These are phyloP conservation scores for Pythium rhizo-oryzae DNA, from an alignment of 352 stramenopile genomes.

Conservation along the genomic window DNA sequence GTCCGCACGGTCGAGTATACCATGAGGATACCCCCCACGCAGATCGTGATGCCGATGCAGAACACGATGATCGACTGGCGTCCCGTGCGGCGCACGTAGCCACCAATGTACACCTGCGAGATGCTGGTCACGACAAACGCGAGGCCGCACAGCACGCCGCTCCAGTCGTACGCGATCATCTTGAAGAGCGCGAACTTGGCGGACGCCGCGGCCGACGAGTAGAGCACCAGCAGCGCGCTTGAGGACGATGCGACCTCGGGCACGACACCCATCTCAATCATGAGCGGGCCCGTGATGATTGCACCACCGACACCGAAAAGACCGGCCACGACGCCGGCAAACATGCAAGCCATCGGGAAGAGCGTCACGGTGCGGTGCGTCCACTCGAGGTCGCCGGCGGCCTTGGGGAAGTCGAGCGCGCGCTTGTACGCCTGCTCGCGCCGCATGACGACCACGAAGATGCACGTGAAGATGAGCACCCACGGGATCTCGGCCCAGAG, in stretches of 20 bases:
- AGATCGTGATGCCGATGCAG: conserved; percentile 49
- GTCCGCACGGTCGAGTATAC: conserved; percentile 51
- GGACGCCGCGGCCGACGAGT: conserved; percentile 45
- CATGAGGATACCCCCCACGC: conserved; percentile 50
- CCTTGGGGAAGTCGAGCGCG: conserved; percentile 42
- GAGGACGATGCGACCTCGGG: conserved; percentile 54
- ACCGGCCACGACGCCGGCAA: conserved; percentile 50
- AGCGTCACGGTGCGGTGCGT: conserved; percentile 36
- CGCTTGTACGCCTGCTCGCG: conserved; percentile 45
- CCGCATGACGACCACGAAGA: conserved; percentile 36
- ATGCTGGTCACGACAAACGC: conserved; percentile 51
- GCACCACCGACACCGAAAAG: conserved; percentile 63
- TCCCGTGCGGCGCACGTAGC: conserved; percentile 52
- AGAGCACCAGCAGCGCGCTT: conserved; percentile 57
- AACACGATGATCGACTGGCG: conserved; percentile 59
- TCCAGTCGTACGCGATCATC: conserved; percentile 56
- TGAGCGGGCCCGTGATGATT: too few species aligned
- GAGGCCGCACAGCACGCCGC: conserved; percentile 39
- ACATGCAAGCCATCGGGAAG: conserved; percentile 45
- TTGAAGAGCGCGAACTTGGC: conserved; percentile 60
- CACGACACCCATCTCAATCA: conserved; percentile 62
- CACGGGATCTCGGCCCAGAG: too few species aligned
- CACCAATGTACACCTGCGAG: conserved; percentile 52
- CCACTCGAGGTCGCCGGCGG: too few species aligned
- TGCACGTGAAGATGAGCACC: conserved; percentile 47